Conservation (phyloP, 129 eudicot genomes). For the Mikania micrantha region DNA sequence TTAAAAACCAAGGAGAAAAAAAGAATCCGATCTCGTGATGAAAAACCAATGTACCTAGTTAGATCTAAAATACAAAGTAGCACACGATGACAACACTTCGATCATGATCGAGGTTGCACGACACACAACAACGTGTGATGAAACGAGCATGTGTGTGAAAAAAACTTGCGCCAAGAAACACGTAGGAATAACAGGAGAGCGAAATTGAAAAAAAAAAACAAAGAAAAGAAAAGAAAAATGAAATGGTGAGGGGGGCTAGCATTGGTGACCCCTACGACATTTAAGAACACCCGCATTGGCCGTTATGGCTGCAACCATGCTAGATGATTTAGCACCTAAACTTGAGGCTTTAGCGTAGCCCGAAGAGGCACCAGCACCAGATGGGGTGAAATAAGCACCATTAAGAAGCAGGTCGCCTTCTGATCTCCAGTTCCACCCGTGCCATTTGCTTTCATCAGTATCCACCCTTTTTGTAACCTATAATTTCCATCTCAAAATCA, state of each 20-base stretch:
- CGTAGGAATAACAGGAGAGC: conserved; percentile 13
- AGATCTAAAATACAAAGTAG: conserved; percentile 15
- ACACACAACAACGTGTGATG: conserved; percentile 16
- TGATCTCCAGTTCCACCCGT: too few relatives aligned
- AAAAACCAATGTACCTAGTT: conserved; percentile 27
- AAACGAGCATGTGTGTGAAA: conserved; percentile 10
- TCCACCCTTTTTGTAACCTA: conserved; percentile 81
- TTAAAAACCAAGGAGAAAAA: not conserved
- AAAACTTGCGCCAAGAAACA: conserved; percentile 36
- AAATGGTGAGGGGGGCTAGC: conserved; percentile 31
- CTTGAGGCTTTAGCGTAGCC: conserved; percentile 85
- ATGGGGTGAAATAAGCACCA: conserved; percentile 77
- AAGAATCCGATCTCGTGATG: conserved; percentile 4
- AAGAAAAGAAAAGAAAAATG: not conserved
- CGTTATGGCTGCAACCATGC: conserved; percentile 65
- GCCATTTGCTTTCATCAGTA: conserved; percentile 27
- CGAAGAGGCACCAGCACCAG: conserved; percentile 76
- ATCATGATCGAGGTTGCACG: conserved; percentile 61
- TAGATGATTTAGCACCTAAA: conserved; percentile 73
- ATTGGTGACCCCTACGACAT: conserved; percentile 68
- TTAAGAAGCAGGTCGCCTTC: conserved; percentile 59
- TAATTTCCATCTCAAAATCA: not conserved
- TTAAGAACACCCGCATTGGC: conserved; percentile 63
- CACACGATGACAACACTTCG: conserved; percentile 46
- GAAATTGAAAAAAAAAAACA: too few relatives aligned